Conservation (phyloP, 345 rosid species). For the Eucalyptus marginata region DNA sequence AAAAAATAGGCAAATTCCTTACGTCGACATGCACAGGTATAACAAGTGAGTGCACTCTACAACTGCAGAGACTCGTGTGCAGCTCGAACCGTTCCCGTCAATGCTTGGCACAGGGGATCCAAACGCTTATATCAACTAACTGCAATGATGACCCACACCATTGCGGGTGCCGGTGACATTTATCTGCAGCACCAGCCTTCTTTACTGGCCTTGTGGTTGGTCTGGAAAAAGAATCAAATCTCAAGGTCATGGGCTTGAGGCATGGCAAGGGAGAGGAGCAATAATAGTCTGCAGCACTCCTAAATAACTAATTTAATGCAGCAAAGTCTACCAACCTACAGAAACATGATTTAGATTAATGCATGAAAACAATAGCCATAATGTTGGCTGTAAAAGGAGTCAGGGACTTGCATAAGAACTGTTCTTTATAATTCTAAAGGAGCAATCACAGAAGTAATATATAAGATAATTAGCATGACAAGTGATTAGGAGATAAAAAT, state of each 20-base stretch:
- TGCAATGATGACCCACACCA: background rate
- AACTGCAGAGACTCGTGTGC: background rate
- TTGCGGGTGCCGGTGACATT: accelerated
- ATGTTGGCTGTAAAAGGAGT: background rate
- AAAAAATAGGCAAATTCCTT: too few relatives aligned
- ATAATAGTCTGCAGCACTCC: accelerated
- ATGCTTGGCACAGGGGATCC: background rate
- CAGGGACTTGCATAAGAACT: background rate
- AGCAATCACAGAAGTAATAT: background rate
- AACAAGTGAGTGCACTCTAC: too few relatives aligned
- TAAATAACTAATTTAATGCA: background rate
- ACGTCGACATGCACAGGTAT: too few relatives aligned
- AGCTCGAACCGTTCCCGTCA: accelerated
- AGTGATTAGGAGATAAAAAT: background rate
- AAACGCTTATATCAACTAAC: background rate
- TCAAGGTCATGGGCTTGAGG: background rate
- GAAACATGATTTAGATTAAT: background rate
- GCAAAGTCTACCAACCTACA: background rate
- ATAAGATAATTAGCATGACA: background rate
- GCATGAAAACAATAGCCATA: background rate
- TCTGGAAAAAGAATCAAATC: background rate
- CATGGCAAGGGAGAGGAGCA: background rate
- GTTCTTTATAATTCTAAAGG: background rate
- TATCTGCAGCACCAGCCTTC: background rate
- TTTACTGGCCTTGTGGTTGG: too few relatives aligned